Conservation (phyloP, 2,329 filamentous ascomycete genomes). For the Colletotrichum sp. region DNA sequence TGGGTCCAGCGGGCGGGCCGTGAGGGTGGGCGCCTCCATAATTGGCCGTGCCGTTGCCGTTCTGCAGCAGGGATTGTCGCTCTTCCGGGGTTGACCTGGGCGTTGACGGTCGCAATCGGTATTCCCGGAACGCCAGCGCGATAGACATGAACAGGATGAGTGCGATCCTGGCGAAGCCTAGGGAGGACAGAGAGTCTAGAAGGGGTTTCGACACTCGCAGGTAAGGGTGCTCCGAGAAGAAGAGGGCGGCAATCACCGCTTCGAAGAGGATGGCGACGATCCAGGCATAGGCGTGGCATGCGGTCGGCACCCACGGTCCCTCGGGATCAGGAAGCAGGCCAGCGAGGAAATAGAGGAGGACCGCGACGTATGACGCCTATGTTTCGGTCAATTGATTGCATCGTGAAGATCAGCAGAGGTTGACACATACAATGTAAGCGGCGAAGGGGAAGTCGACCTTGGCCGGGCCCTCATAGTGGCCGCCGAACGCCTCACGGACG, state of each 20-base stretch:
- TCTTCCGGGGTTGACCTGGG: slow-evolving; percentile 37
- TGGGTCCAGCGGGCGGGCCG: slow-evolving; percentile 6
- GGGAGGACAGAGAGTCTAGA: slow-evolving; percentile 32
- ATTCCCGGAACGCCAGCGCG: slow-evolving; percentile 33
- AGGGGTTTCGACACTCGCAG: slow-evolving; percentile 33
- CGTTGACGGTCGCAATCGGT: slow-evolving; percentile 29
- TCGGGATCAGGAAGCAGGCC: slow-evolving; percentile 49
- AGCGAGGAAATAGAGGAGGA: slow-evolving; percentile 45
- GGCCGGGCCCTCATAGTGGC: slow-evolving; percentile 27
- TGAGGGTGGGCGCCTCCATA: slow-evolving; percentile 30
- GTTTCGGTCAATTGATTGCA: neutral
- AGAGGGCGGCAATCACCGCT: slow-evolving; percentile 38
- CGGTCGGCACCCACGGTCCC: slow-evolving; percentile 45
- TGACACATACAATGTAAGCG: slow-evolving; percentile 40
- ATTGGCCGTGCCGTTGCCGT: slow-evolving; percentile 35
- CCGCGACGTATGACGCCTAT: slow-evolving; percentile 43
- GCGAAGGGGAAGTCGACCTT: slow-evolving; percentile 41
- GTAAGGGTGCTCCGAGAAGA: slow-evolving; percentile 31
- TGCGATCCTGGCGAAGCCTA: slow-evolving; percentile 36
- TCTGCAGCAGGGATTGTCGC: slow-evolving; percentile 43
- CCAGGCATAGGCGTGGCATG: slow-evolving; percentile 43
- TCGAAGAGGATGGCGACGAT: slow-evolving; percentile 38
- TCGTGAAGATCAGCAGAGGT: no score
- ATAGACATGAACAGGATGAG: slow-evolving; percentile 39
- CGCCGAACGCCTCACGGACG: slow-evolving; percentile 35